Percentiles rank a stretch among this genome's conserved stretches.
Conservation (phyloP, 306 rosid species). For the Pterocarpus macrocarpus region DNA sequence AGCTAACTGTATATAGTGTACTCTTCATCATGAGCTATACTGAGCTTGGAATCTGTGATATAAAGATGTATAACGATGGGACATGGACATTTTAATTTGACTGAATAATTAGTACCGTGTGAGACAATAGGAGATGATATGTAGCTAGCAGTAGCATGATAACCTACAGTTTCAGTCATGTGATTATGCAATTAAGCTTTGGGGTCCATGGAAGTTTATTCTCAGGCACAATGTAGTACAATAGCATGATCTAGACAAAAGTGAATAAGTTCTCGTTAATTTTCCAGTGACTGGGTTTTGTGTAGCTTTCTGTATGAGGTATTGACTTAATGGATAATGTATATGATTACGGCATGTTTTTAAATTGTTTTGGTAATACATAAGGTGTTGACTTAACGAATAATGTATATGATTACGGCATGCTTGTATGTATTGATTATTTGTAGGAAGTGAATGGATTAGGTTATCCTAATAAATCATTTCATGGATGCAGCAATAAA, state of each 20-base stretch:
- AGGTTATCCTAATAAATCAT: constrained; percentile 40
- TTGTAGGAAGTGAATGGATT: constrained; percentile 20
- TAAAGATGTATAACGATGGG: neutral
- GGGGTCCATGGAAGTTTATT: constrained; percentile 25
- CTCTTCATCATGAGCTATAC: constrained; percentile 10
- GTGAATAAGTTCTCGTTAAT: constrained; percentile 13
- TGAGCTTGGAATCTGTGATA: neutral
- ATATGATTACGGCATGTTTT: no score
- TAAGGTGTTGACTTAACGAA: constrained; percentile 2
- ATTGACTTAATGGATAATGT: neutral
- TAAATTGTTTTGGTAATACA: neutral
- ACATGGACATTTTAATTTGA: neutral
- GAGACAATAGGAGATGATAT: constrained; percentile 26
- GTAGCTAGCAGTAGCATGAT: constrained; percentile 23
- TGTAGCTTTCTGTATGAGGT: constrained; percentile 18
- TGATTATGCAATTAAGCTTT: constrained; percentile 20
- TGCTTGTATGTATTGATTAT: constrained; percentile 16
- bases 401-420: neutral
- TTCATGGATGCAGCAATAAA: constrained; percentile 77
- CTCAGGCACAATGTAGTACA: constrained; percentile 23
- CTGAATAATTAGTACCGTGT: neutral
- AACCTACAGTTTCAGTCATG: neutral
- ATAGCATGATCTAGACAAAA: constrained; percentile 12
- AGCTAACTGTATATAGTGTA: neutral
- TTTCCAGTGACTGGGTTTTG: neutral